phyloP scores from a whole-genome alignment of 2,329 filamentous ascomycete species.

The Apiospora phragmitis region DNA sequence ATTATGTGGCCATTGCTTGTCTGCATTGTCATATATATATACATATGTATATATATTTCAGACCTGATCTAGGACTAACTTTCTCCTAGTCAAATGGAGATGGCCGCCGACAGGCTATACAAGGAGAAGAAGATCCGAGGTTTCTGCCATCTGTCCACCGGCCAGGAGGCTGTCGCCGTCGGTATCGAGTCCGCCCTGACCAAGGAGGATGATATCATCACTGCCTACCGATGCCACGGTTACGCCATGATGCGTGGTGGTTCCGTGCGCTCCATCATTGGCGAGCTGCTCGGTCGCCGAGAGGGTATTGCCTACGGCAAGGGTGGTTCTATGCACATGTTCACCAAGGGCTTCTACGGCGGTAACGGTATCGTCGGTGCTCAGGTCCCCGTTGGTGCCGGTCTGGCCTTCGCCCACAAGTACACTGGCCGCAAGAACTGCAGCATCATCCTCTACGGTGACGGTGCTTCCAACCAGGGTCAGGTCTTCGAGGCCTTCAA shows the following conservation, averaged over 20 bases:
- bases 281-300: conserved; percentile 90
- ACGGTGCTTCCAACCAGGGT: conserved; percentile 97
- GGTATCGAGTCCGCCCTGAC: conserved; percentile 96
- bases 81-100: conserved; percentile 86
- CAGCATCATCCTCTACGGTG: conserved; percentile 89
- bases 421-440: conserved; percentile 87
- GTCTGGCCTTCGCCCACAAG: conserved; percentile 95
- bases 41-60: neutral
- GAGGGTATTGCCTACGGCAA: conserved; percentile 98
- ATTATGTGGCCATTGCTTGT: neutral
- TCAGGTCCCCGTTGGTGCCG: conserved; percentile 95
- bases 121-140: conserved; percentile 99
- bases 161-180: conserved; percentile 95
- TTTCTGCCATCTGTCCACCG: conserved; percentile 98
- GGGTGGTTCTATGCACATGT: conserved; percentile 99
- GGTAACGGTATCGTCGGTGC: conserved; percentile 99
- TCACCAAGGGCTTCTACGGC: conserved; percentile 95
- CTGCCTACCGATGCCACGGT: conserved; percentile 98
- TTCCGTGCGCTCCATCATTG: conserved; percentile 88
- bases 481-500: conserved; percentile 99
- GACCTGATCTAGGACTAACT: neutral
- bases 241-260: conserved; percentile 96
- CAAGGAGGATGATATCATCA: conserved; percentile 92
- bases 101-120: conserved; percentile 98
- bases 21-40: neutral